Evolutionary conservation across 202 grass and related monocot genomes (phyloP), one percentile per base, ranked within the genome.

Genomic region (Zizania palustris): DNA sequence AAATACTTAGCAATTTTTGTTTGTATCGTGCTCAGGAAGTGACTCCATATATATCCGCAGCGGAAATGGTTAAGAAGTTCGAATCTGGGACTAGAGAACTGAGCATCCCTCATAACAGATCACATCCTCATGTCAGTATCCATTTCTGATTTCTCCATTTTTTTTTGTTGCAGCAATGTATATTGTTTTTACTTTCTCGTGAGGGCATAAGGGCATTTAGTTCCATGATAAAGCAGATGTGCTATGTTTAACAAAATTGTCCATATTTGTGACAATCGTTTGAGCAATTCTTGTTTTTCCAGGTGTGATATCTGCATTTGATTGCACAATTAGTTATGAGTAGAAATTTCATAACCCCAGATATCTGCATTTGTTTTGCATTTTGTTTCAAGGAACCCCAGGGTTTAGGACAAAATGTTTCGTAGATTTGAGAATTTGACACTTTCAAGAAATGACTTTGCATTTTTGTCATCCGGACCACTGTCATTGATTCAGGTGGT

Each of bases 41-140:
- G 38, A 54, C 46, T 16, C 77, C 81, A 39, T 99, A 96, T 76
- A 50, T 96, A 65, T 99, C 96, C 4, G 71, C 92, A 36, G 96
- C 96, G 4, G 92, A 99, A 79, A 78, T 96, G 83, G 78, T 99
- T 58, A 99, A 99, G 51, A 88, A 82, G 81, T 99, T 99, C 7
- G 89, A 96, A 48, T 93, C 91, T 38, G 84, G 90, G 67, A 99
- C 92, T 53, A 96, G 96, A 88, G 76, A 87, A 21, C 53, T 83
- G 14, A 72, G 65, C 70, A 59, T 78, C 53, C 60, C 40, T 75
- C 38, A 77, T 35, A 87, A 37, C 21, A 83, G 22, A 90, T 77
- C 78, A 70, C 63, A 86, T 79, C 72, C 85, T 41, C 78, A 87
- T 56, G 91, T 92, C 74, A 85, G 82, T 91, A 75, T 63, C 60